A percentile compares a stretch with the other conserved stretches of the same genome.
phyloP scores from a whole-genome alignment of 148 eudicot genomes.

The Euryodendron excelsum region DNA sequence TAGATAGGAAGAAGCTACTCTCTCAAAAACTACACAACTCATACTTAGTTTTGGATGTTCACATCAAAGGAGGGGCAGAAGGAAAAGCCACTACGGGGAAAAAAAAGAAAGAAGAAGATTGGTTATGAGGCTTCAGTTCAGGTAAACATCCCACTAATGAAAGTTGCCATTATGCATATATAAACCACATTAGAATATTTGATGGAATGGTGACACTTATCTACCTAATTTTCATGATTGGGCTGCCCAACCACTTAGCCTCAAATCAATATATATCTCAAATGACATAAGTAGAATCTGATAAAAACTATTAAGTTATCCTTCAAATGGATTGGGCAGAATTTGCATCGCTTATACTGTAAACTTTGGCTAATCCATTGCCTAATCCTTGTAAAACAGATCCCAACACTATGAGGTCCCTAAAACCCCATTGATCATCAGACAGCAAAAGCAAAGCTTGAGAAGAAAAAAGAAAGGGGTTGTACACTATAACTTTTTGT shows the following conservation, averaged over 20 bases:
- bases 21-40: too few relatives aligned
- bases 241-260: conserved; percentile 13
- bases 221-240: conserved; percentile 19
- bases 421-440: background rate
- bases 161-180: background rate
- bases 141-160: conserved; percentile 17
- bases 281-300: background rate
- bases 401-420: background rate
- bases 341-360: background rate
- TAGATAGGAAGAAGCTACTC: too few relatives aligned
- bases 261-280: background rate
- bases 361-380: background rate
- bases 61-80: too few relatives aligned
- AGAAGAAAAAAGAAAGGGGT: background rate
- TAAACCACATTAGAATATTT: background rate
- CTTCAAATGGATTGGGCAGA: background rate
- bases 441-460: background rate
- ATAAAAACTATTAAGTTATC: background rate
- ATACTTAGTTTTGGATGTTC: too few relatives aligned
- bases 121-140: background rate
- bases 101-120: background rate
- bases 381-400: background rate
- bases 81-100: too few relatives aligned
- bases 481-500: background rate
- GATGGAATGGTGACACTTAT: conserved; percentile 8